Percentiles rank a stretch among this genome's conserved stretches.
Conservation (phyloP, 2,329 filamentous ascomycete genomes). For the Penicillium paneum region DNA sequence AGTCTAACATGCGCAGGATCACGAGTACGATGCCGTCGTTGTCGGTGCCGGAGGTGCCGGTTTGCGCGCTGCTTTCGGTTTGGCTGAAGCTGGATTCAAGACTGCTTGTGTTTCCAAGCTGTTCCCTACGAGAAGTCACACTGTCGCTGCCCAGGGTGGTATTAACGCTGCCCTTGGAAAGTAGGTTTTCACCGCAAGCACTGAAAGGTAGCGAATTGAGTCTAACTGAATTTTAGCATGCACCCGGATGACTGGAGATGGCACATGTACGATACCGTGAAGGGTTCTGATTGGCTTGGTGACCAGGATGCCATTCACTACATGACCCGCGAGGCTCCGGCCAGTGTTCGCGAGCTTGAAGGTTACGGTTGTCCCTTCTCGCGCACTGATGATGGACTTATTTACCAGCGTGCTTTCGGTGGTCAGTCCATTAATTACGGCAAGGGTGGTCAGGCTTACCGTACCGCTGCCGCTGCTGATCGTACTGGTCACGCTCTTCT, state of each 20-base stretch:
- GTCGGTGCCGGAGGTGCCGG: constrained; percentile 64
- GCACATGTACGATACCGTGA: constrained; percentile 99
- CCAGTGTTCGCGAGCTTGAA: constrained; percentile 90
- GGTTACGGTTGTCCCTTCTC: constrained; percentile 94
- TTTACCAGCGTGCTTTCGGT: constrained; percentile 98
- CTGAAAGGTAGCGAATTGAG: constrained; percentile 5
- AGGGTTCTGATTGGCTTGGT: constrained; percentile 95
- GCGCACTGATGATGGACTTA: constrained; percentile 92
- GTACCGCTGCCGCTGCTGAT: constrained; percentile 93
- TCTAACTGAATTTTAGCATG: constrained; percentile 63
- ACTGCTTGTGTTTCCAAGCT: constrained; percentile 64
- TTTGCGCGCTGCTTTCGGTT: constrained; percentile 61
- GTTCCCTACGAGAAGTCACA: constrained; percentile 63
- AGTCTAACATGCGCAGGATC: constrained; percentile 60
- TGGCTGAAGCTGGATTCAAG: constrained; percentile 63
- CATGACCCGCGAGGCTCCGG: constrained; percentile 93
- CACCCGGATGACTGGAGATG: constrained; percentile 98
- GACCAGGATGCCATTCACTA: constrained; percentile 98
- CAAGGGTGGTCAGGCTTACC: constrained; percentile 96
- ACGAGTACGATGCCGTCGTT: constrained; percentile 97
- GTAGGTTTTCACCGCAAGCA: constrained; percentile 25
- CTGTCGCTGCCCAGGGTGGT: constrained; percentile 64
- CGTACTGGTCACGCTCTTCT: constrained; percentile 95
- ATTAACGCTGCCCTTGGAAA: constrained; percentile 52
- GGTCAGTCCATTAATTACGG: constrained; percentile 93